A percentile compares a stretch with the other conserved stretches of the same genome.
phyloP scores from a whole-genome alignment of 495 filamentous ascomycete species.

The Cetradonia linearis region DNA sequence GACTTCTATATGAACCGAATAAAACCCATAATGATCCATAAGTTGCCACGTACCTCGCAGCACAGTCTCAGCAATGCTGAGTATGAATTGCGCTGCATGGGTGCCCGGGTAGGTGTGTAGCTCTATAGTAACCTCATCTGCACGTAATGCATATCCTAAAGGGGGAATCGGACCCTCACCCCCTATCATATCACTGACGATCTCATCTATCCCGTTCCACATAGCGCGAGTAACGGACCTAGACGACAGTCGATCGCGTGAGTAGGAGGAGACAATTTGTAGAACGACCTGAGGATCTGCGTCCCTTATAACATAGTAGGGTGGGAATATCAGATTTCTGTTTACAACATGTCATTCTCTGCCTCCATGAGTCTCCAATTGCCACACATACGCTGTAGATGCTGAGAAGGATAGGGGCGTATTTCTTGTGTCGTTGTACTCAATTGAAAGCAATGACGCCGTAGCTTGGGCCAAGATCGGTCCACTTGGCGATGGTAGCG shows the following conservation, averaged over 20 bases:
- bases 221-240: not conserved
- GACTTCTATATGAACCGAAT: not conserved
- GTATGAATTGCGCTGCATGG: not conserved
- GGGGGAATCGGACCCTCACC: not conserved
- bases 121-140: not conserved
- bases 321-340: not conserved
- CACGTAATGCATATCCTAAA: not conserved
- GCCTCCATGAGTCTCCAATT: not conserved
- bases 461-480: not conserved
- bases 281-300: not conserved
- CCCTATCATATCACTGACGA: not conserved
- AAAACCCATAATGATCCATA: not conserved
- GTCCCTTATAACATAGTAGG: not conserved
- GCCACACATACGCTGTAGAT: not conserved
- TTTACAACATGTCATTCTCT: not conserved
- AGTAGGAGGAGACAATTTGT: not conserved
- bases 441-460: not conserved
- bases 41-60: not conserved
- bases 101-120: not conserved
- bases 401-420: not conserved
- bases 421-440: not conserved
- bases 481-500: not conserved
- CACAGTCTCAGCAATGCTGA: not conserved
- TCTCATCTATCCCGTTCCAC: not conserved
- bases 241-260: not conserved